Percentiles rank a stretch among this genome's conserved stretches.
These are phyloP conservation scores for Fusarium sulawesiense DNA, from an alignment of 2,329 filamentous ascomycete species.

Conservation along the genomic window DNA sequence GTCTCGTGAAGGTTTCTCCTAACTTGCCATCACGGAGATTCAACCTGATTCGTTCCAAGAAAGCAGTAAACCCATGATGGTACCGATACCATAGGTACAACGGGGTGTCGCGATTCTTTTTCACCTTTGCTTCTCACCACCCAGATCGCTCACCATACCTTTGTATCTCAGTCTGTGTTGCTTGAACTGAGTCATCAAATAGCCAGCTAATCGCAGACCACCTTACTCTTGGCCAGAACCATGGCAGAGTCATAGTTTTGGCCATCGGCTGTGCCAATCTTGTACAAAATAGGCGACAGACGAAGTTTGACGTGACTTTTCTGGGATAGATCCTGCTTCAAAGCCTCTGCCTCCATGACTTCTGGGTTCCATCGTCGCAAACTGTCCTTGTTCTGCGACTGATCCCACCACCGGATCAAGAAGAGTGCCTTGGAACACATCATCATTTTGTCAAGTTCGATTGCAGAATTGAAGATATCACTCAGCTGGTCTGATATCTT, in stretches of 20 bases:
- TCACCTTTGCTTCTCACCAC: neutral
- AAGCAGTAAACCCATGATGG: neutral
- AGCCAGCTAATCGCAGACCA: slow-evolving; percentile 23
- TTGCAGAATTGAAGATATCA: neutral
- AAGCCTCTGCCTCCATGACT: neutral
- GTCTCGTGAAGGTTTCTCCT: neutral
- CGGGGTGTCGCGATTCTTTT: neutral
- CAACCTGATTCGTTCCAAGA: neutral
- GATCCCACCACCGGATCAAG: neutral
- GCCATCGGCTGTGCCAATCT: slow-evolving; percentile 15
- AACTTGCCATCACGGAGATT: neutral
- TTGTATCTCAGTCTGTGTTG: no score
- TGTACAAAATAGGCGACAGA: slow-evolving; percentile 14
- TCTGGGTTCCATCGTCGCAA: neutral
- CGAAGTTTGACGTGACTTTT: neutral
- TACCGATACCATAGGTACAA: neutral
- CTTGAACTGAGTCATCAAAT: neutral
- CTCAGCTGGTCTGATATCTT: neutral
- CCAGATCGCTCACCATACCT: neutral
- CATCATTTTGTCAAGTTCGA: slow-evolving; percentile 20
- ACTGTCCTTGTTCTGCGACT: accelerated
- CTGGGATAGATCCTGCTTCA: accelerated
- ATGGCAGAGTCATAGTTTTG: slow-evolving; percentile 10
- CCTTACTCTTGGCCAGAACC: slow-evolving; percentile 11
- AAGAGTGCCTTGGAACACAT: slow-evolving; percentile 26